Conservation (phyloP, 192 early-diverging fungal genomes). For the Gaertneriomyces sp. region DNA sequence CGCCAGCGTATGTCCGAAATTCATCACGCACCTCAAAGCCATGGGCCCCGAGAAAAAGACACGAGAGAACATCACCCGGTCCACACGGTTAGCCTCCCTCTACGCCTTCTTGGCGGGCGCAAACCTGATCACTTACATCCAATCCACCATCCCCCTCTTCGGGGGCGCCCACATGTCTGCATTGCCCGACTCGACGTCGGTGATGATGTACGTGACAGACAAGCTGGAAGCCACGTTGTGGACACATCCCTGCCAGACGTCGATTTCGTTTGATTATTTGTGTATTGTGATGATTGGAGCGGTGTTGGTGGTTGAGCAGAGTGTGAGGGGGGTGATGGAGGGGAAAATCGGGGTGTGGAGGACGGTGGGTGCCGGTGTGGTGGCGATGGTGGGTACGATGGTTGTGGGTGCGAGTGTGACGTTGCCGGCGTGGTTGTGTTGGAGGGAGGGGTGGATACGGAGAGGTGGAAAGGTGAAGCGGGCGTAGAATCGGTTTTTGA, state of each 20-base stretch:
- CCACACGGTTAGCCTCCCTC: constrained; percentile 1
- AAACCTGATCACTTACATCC: constrained; percentile 11
- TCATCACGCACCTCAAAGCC: neutral
- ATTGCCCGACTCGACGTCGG: neutral
- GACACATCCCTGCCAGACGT: constrained; percentile 19
- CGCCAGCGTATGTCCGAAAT: neutral
- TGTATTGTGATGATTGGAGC: constrained; percentile 16
- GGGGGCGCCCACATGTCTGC: neutral
- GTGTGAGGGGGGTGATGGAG: constrained; percentile 1
- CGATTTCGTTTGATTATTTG: constrained; percentile 25
- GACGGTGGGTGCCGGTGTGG: neutral
- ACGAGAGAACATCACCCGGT: neutral
- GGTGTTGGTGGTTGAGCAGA: constrained; percentile 8
- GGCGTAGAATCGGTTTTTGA: too few species aligned
- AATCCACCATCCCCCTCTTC: constrained; percentile 4
- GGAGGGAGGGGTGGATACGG: constrained; percentile 26
- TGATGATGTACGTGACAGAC: neutral
- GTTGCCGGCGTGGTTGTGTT: constrained; percentile 28
- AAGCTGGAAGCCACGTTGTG: neutral
- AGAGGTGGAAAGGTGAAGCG: too few species aligned
- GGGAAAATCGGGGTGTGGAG: neutral
- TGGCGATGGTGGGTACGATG: constrained; percentile 5
- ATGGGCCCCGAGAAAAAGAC: constrained; percentile 15
- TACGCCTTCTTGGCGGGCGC: constrained; percentile 22
- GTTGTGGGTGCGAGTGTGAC: constrained; percentile 8